Conservation (phyloP, 1,139 yeast species). For the Nakaseomyces glabratus region DNA sequence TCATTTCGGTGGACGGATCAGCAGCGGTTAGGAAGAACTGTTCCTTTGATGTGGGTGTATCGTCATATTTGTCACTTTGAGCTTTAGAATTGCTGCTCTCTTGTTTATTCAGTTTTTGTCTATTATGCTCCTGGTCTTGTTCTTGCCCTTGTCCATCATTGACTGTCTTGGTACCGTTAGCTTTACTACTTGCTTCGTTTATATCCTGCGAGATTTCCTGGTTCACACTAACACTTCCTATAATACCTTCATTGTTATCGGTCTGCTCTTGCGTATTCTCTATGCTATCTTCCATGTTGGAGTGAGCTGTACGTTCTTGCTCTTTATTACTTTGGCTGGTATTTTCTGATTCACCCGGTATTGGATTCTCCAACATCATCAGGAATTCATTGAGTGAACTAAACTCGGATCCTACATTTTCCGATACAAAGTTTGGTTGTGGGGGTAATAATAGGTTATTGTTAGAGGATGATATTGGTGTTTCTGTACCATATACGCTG, state of each 20-base stretch:
- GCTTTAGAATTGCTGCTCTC: no score
- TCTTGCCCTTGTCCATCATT: background rate
- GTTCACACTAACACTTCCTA: no score
- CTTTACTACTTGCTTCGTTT: no score
- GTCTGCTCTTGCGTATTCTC: slow-evolving; percentile 6
- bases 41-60: slow-evolving; percentile 58
- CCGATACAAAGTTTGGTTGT: slow-evolving; percentile 75
- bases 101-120: no score
- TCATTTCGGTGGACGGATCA: slow-evolving; percentile 88
- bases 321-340: slow-evolving; percentile 2
- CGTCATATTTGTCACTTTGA: no score
- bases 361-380: slow-evolving; percentile 84
- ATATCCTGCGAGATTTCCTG: no score
- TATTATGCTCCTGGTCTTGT: background rate
- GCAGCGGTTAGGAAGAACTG: slow-evolving; percentile 95
- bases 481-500: background rate
- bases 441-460: slow-evolving; percentile 31
- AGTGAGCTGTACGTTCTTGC: background rate
- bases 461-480: background rate
- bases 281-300: background rate
- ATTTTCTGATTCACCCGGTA: slow-evolving; percentile 17
- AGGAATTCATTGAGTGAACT: slow-evolving; percentile 82
- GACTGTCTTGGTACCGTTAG: background rate
- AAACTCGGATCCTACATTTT: slow-evolving; percentile 90
- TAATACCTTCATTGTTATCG: slow-evolving; percentile 11